Conservation (phyloP, 257 asterid genomes). For the Oldenlandia corymbosa region DNA sequence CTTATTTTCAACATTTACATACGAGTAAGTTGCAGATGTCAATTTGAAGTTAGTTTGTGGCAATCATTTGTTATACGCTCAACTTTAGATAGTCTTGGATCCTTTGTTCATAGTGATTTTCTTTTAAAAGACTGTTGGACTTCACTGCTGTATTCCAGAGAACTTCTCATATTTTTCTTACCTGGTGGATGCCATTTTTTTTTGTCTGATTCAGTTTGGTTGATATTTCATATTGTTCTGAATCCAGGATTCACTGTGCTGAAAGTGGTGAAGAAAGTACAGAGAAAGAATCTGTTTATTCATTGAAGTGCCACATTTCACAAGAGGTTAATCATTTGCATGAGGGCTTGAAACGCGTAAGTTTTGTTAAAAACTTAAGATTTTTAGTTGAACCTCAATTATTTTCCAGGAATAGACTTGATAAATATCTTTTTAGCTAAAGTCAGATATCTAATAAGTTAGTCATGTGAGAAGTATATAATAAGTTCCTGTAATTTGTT, state of each 20-base stretch:
- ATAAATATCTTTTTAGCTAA: not conserved
- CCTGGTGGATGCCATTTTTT: not conserved
- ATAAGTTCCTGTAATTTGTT: not conserved
- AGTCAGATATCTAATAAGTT: not conserved
- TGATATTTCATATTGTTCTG: constrained; percentile 20
- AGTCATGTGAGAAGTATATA: not conserved
- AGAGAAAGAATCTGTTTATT: constrained; percentile 79
- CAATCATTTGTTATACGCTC: not conserved
- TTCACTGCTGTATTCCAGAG: not conserved
- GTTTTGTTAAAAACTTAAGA: constrained; percentile 29
- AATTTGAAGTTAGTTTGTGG: not conserved
- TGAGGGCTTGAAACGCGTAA: constrained; percentile 88
- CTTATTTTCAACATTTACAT: constrained; percentile 2
- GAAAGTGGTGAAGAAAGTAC: constrained; percentile 99
- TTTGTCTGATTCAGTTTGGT: not conserved
- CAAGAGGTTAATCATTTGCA: constrained; percentile 99
- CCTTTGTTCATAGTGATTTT: not conserved
- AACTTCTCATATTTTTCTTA: not conserved
- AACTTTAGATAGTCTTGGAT: not conserved
- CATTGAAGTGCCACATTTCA: constrained; percentile 96
- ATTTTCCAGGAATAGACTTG: not conserved
- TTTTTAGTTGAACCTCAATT: not conserved
- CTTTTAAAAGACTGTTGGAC: not conserved
- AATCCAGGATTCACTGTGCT: constrained; percentile 86
- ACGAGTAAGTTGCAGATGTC: not conserved